These are phyloP conservation scores for Leccinellum luteum DNA, from an alignment of 768 basidiomycete species.

Conservation along the genomic window DNA sequence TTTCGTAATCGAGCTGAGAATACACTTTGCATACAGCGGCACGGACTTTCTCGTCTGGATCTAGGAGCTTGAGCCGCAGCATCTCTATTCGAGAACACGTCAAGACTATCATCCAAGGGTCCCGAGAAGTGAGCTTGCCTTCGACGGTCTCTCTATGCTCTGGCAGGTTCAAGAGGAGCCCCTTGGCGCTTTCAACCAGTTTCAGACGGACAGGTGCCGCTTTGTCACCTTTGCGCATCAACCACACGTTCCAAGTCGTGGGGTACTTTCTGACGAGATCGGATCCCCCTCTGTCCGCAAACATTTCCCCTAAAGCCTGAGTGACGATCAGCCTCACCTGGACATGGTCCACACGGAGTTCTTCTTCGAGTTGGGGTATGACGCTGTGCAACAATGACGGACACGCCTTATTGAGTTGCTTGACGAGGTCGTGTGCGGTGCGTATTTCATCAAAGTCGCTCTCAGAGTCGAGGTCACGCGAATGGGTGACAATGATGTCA, in stretches of 20 bases:
- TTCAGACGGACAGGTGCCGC: constrained; percentile 65
- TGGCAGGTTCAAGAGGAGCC: constrained; percentile 59
- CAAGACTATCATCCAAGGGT: neutral
- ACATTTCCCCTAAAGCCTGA: constrained; percentile 87
- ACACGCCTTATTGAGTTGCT: constrained; percentile 74
- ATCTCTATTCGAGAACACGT: constrained; percentile 41
- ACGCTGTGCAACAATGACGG: constrained; percentile 85
- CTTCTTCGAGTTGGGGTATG: constrained; percentile 90
- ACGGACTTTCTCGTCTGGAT: constrained; percentile 91
- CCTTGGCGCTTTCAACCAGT: constrained; percentile 69
- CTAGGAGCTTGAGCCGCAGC: constrained; percentile 63
- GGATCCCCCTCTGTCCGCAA: constrained; percentile 65
- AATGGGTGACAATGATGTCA: constrained; percentile 70
- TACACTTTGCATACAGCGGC: constrained; percentile 81
- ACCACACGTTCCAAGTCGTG: constrained; percentile 82
- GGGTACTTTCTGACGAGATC: constrained; percentile 83
- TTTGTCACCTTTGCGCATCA: constrained; percentile 77
- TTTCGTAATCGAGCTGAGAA: constrained; percentile 86
- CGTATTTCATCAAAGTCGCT: constrained; percentile 67
- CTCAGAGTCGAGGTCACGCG: constrained; percentile 50
- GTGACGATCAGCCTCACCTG: constrained; percentile 79
- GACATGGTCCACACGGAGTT: constrained; percentile 73
- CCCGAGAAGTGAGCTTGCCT: constrained; percentile 44
- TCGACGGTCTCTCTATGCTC: constrained; percentile 72
- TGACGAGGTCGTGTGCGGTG: constrained; percentile 81